These are phyloP conservation scores for Sphagnum tenellum DNA, from an alignment of 225 moss, liverwort and hornwort genomes.

Conservation along the genomic window DNA sequence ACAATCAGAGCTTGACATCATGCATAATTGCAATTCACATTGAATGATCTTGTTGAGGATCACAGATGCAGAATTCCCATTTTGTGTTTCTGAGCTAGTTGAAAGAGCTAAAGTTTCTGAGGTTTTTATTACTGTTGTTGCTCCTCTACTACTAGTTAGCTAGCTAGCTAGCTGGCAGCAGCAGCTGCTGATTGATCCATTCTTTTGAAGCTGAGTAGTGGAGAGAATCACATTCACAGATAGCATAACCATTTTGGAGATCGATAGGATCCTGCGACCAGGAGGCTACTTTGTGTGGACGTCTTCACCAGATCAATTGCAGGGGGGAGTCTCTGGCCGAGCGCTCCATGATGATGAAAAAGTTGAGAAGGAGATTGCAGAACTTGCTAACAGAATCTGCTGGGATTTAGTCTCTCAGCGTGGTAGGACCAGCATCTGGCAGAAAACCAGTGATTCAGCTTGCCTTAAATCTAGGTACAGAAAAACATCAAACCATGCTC, in stretches of 20 bases:
- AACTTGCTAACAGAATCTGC: conserved; percentile 19
- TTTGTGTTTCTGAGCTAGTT: no score
- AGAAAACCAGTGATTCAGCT: conserved; percentile 12
- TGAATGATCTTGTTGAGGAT: no score
- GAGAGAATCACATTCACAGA: conserved; percentile 6
- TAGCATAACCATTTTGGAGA: conserved; percentile 26
- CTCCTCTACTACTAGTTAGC: no score
- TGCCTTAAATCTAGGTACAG: background rate
- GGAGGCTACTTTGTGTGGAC: conserved; percentile 41
- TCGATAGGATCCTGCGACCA: conserved; percentile 35
- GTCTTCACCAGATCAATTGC: background rate
- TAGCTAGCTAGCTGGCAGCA: no score
- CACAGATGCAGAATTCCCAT: no score
- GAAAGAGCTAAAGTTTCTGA: no score
- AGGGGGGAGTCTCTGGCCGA: background rate
- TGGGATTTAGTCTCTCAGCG: conserved; percentile 23
- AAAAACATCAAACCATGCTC: background rate
- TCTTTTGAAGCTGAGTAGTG: no score
- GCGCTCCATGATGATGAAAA: background rate
- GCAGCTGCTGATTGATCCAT: no score
- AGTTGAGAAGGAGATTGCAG: conserved; percentile 13
- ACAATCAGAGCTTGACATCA: no score
- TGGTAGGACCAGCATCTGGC: conserved; percentile 21
- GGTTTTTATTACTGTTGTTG: no score
- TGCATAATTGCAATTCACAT: no score